phyloP scores from a whole-genome alignment of 169 alveolate genomes.

The Hepatocystis sp. region DNA sequence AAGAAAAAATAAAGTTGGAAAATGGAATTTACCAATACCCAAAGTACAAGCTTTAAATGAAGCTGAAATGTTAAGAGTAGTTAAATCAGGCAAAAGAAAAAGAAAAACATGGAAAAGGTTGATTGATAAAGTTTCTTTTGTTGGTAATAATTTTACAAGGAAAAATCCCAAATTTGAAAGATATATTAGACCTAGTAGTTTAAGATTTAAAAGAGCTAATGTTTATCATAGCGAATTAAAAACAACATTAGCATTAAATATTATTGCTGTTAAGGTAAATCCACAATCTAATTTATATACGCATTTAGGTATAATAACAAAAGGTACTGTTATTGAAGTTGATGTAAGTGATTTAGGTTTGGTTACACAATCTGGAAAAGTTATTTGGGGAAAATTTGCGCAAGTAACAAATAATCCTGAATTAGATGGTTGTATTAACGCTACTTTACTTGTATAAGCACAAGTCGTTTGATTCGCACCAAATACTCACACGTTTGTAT shows the following conservation, averaged over 20 bases:
- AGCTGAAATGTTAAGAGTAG: constrained; percentile 94
- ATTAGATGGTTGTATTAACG: constrained; percentile 99
- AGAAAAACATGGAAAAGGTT: constrained; percentile 99
- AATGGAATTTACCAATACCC: constrained; percentile 99
- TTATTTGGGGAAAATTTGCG: constrained; percentile 99
- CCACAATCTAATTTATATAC: constrained; percentile 98
- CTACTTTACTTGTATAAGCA: constrained; percentile 95
- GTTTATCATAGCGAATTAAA: constrained; percentile 99
- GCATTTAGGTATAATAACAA: constrained; percentile 97
- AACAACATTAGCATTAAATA: constrained; percentile 95
- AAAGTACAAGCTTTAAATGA: constrained; percentile 95
- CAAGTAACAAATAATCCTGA: constrained; percentile 99
- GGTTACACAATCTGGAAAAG: constrained; percentile 99
- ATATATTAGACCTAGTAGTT: constrained; percentile 98
- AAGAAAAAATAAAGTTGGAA: constrained; percentile 99
- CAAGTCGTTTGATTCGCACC: background rate
- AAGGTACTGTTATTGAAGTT: constrained; percentile 98
- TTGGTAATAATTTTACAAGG: constrained; percentile 98
- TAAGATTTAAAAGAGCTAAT: constrained; percentile 98
- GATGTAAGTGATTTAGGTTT: constrained; percentile 99
- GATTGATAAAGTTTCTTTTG: constrained; percentile 97
- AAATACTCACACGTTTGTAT: background rate
- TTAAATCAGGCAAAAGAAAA: constrained; percentile 96
- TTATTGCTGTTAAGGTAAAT: constrained; percentile 98
- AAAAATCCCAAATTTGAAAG: constrained; percentile 99